Evolutionary conservation across 768 basidiomycete species (phyloP).

Genomic region (Rhizopogon salebrosus): DNA sequence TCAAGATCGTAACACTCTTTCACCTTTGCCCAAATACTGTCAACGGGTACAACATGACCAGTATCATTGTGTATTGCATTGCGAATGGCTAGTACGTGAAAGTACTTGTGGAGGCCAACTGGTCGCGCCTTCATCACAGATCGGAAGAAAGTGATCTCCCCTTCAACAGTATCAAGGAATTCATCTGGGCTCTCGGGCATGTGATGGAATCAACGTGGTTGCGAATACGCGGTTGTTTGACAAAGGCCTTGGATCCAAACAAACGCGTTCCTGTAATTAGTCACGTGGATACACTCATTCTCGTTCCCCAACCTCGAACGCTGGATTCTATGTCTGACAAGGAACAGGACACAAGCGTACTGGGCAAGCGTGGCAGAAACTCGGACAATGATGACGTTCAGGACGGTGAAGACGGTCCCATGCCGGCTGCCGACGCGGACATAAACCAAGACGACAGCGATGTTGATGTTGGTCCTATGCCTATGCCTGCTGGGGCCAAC

Average conservation of each 20-base stretch:
- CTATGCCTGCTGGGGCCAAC: slow-evolving; percentile 43
- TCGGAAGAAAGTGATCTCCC: slow-evolving; percentile 83
- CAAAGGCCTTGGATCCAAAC: slow-evolving; percentile 12
- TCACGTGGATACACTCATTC: not conserved
- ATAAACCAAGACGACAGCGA: slow-evolving; percentile 47
- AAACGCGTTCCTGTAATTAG: not conserved
- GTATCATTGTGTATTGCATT: slow-evolving; percentile 70
- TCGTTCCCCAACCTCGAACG: not conserved
- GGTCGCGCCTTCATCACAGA: slow-evolving; percentile 79
- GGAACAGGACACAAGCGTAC: slow-evolving; percentile 46
- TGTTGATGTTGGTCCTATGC: slow-evolving; percentile 88
- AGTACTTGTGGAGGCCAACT: slow-evolving; percentile 78
- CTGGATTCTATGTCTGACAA: slow-evolving; percentile 34
- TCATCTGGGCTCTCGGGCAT: slow-evolving; percentile 18
- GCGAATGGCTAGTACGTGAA: slow-evolving; percentile 73
- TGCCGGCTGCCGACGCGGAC: slow-evolving; percentile 13
- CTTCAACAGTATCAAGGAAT: slow-evolving; percentile 69
- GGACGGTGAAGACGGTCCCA: slow-evolving; percentile 18
- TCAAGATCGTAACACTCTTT: slow-evolving; percentile 69
- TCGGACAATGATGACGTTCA: slow-evolving; percentile 15
- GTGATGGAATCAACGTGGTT: not conserved
- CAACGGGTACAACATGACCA: slow-evolving; percentile 49
- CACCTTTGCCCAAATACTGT: slow-evolving; percentile 75
- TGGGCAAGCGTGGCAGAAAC: slow-evolving; percentile 61
- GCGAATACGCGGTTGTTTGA: slow-evolving; percentile 15